A percentile compares a stretch with the other conserved stretches of the same genome.
Evolutionary conservation across 2,329 filamentous ascomycete species (phyloP).

Genomic region (Plenodomus lindquistii): DNA sequence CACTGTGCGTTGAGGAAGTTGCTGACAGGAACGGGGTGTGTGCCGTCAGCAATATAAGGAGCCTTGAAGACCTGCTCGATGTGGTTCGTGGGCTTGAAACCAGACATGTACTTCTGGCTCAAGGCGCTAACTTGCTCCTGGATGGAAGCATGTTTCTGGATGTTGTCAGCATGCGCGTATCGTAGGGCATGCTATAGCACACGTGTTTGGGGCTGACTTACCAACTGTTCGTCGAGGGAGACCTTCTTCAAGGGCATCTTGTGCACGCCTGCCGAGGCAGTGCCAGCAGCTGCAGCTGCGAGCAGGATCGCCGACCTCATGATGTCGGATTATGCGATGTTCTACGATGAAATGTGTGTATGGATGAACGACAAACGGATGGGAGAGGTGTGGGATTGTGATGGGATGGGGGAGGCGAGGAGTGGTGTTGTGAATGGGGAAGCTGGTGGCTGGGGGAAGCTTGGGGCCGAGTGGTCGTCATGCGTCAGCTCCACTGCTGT

Average conservation of each 20-base stretch:
- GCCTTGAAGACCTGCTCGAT: slow-evolving; percentile 80
- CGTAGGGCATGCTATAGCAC: slow-evolving; percentile 5
- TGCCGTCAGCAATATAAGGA: slow-evolving; percentile 65
- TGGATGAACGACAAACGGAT: slow-evolving; percentile 8
- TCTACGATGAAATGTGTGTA: slow-evolving; percentile 5
- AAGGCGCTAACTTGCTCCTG: slow-evolving; percentile 80
- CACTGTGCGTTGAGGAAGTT: slow-evolving; percentile 99
- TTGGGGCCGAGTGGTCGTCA: slow-evolving; percentile 11
- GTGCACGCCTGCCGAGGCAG: slow-evolving; percentile 83
- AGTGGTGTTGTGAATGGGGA: slow-evolving; percentile 13
- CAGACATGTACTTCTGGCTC: slow-evolving; percentile 96
- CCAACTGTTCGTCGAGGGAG: slow-evolving; percentile 87
- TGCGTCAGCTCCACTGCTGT: slow-evolving; percentile 2
- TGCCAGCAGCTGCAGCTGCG: slow-evolving; percentile 76
- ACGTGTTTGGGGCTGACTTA: slow-evolving; percentile 54
- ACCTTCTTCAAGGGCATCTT: slow-evolving; percentile 99
- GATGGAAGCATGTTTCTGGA: slow-evolving; percentile 75
- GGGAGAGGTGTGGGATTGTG: neutral
- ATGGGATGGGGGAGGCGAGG: slow-evolving; percentile 8
- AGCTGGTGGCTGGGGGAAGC: slow-evolving; percentile 14
- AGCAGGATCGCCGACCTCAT: slow-evolving; percentile 89
- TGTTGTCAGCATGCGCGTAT: slow-evolving; percentile 25
- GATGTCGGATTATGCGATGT: slow-evolving; percentile 23
- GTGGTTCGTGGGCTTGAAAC: slow-evolving; percentile 69
- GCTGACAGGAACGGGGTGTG: slow-evolving; percentile 83